phyloP scores from a whole-genome alignment of 441 rosid species.

The Croton laevigatus region DNA sequence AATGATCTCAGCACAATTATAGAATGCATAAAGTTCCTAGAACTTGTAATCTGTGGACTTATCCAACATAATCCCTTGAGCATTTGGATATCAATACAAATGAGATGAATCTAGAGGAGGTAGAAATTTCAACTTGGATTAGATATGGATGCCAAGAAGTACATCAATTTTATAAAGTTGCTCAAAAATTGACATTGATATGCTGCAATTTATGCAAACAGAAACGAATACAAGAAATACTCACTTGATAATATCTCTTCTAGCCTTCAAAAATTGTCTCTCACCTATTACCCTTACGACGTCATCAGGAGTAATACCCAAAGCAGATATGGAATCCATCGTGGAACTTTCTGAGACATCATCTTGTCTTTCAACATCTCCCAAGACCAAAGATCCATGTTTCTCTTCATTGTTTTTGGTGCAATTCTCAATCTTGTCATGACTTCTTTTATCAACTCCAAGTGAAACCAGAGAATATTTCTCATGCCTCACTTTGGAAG shows the following conservation, averaged over 20 bases:
- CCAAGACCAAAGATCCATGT: conserved; percentile 10
- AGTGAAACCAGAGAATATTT: conserved; percentile 27
- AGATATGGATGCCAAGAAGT: neutral
- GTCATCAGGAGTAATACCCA: conserved; percentile 63
- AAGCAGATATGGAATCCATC: conserved; percentile 50
- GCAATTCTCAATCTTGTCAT: conserved; percentile 27
- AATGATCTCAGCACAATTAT: neutral
- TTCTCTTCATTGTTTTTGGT: conserved; percentile 24
- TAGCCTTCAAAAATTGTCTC: conserved; percentile 84
- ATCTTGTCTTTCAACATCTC: conserved; percentile 37
- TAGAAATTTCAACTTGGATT: neutral
- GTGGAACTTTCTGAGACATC: conserved; percentile 47
- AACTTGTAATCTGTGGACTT: neutral
- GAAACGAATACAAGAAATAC: conserved; percentile 27
- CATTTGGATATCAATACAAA: neutral
- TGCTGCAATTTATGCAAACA: conserved; percentile 4
- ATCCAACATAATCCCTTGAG: neutral
- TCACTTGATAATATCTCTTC: conserved; percentile 77
- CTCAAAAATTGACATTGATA: conserved; percentile 9
- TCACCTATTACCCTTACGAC: conserved; percentile 76
- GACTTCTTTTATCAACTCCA: conserved; percentile 31
- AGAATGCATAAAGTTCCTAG: neutral
- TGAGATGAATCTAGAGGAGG: neutral
- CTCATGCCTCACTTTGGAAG: conserved; percentile 33
- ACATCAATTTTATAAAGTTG: neutral